These are phyloP conservation scores for Exophiala sideris DNA, from an alignment of 2,329 filamentous ascomycete genomes.

Conservation along the genomic window DNA sequence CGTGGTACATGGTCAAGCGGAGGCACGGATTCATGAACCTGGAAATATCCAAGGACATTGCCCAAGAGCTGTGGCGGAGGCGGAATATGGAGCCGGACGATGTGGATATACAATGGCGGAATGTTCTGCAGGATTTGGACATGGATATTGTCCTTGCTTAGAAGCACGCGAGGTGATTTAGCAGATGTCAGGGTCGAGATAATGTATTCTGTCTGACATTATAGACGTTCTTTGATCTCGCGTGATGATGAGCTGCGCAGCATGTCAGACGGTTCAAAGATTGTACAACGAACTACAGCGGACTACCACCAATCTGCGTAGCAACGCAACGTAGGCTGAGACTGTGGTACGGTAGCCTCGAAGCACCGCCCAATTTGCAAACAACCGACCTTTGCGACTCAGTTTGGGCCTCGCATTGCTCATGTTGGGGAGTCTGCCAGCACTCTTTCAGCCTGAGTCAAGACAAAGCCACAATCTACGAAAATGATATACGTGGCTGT, in stretches of 20 bases:
- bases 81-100: conserved; percentile 18
- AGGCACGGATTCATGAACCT: conserved; percentile 37
- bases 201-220: neutral
- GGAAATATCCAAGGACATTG: conserved; percentile 33
- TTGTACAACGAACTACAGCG: too few relatives aligned
- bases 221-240: conserved; percentile 12
- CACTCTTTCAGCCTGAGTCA: too few relatives aligned
- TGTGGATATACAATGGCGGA: conserved; percentile 33
- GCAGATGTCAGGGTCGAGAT: neutral
- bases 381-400: too few relatives aligned
- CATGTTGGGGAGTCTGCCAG: too few relatives aligned
- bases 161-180: neutral
- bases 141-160: conserved; percentile 35
- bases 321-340: too few relatives aligned
- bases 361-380: too few relatives aligned
- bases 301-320: too few relatives aligned
- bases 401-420: neutral
- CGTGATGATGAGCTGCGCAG: conserved; percentile 4
- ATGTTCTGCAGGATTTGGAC: conserved; percentile 33
- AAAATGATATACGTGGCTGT: conserved; percentile 22
- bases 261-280: too few relatives aligned
- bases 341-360: too few relatives aligned
- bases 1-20: conserved; percentile 34
- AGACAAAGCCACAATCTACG: neutral
- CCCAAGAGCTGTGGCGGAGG: conserved; percentile 33